Evolutionary conservation across 2,329 filamentous ascomycete species (phyloP).

Genomic region (Laburnicola sp.): DNA sequence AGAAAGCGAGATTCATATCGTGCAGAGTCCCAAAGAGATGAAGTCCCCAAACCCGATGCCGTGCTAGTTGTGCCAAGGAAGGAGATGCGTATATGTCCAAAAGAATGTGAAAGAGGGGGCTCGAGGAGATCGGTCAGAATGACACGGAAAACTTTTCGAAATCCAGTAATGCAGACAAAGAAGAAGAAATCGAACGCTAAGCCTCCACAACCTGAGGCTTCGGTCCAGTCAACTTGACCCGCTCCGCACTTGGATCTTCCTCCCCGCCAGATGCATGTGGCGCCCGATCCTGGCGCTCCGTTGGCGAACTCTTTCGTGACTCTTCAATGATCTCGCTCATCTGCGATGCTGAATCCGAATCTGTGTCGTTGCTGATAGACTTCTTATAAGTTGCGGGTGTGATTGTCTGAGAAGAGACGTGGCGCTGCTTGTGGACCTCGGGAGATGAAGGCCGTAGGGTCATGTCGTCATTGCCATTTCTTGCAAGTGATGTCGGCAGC

Average conservation of each 20-base stretch:
- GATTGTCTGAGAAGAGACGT: slow-evolving; percentile 42
- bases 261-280: slow-evolving; percentile 19
- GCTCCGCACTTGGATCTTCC: slow-evolving; percentile 18
- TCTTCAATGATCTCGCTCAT: slow-evolving; percentile 43
- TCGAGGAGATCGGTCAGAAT: neutral
- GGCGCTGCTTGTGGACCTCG: slow-evolving; percentile 40
- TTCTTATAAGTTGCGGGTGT: slow-evolving; percentile 35
- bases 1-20: too few relatives aligned
- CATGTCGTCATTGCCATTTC: slow-evolving; percentile 25
- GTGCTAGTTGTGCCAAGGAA: neutral
- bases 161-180: slow-evolving; percentile 17
- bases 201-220: slow-evolving; percentile 21
- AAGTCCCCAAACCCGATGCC: too few relatives aligned
- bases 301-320: slow-evolving; percentile 24
- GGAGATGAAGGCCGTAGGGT: slow-evolving; percentile 26
- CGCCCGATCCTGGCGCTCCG: slow-evolving; percentile 12
- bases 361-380: slow-evolving; percentile 23
- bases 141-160: slow-evolving; percentile 16
- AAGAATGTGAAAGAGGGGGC: neutral
- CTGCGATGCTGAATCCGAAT: slow-evolving; percentile 32
- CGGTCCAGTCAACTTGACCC: slow-evolving; percentile 12
- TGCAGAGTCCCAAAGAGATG: neutral
- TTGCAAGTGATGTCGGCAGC: slow-evolving; percentile 20
- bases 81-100: neutral
- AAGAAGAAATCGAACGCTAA: slow-evolving; percentile 14